Conservation (phyloP, 202 grass and related monocot species). For the Setaria viridis region DNA sequence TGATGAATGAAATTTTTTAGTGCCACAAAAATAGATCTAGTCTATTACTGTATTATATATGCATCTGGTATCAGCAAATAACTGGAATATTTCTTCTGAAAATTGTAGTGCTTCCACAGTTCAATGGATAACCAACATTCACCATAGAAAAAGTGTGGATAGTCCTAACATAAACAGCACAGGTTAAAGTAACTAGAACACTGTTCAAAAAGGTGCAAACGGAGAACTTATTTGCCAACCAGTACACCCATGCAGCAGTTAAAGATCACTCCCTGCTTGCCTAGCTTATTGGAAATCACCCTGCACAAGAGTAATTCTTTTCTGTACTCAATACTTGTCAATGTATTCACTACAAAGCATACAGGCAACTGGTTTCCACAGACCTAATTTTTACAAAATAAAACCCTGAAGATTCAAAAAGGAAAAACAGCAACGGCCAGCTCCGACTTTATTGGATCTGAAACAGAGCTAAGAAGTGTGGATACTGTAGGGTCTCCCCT, state of each 20-base stretch:
- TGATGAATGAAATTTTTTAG: conserved; percentile 34
- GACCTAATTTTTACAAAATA: neutral
- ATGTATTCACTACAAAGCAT: neutral
- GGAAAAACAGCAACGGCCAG: neutral
- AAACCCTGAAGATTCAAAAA: neutral
- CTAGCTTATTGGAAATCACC: neutral
- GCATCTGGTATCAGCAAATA: neutral
- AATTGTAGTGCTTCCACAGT: conserved; percentile 21
- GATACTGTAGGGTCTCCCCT: neutral
- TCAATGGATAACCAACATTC: neutral
- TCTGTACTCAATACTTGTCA: neutral
- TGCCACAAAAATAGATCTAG: neutral
- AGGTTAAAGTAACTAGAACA: neutral
- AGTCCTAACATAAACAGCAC: neutral
- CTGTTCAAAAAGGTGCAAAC: neutral
- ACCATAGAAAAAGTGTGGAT: neutral
- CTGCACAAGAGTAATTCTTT: neutral
- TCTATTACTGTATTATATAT: conserved; percentile 15
- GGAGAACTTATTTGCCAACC: neutral
- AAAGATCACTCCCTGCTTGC: neutral
- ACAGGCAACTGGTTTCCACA: neutral
- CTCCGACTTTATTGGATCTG: neutral
- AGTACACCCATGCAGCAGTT: too few species aligned
- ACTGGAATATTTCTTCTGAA: neutral
- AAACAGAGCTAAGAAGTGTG: neutral